Conservation (phyloP, 2,329 filamentous ascomycete genomes). For the Aureobasidium melanogenum region DNA sequence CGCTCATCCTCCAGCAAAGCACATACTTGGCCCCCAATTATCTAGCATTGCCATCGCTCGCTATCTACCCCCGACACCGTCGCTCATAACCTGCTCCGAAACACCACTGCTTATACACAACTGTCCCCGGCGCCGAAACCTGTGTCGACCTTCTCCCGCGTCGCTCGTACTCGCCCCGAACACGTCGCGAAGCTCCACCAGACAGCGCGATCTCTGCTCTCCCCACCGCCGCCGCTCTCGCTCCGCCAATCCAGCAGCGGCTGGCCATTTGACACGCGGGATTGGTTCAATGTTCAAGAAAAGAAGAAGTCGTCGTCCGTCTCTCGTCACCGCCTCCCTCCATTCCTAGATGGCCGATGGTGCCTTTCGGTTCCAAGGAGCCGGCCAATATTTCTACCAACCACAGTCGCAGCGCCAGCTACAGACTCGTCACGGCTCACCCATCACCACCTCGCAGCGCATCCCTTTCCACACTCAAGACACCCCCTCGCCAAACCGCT, state of each 20-base stretch:
- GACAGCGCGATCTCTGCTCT: neutral
- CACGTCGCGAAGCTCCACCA: slow-evolving; percentile 9
- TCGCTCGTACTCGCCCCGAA: neutral
- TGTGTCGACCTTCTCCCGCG: neutral
- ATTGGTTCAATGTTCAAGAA: slow-evolving; percentile 38
- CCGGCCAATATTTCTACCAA: slow-evolving; percentile 51
- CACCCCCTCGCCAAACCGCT: slow-evolving; percentile 50
- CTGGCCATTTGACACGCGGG: slow-evolving; percentile 1
- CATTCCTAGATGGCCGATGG: slow-evolving; percentile 60
- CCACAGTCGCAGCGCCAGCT: slow-evolving; percentile 40
- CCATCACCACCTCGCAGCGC: slow-evolving; percentile 25
- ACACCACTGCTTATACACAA: neutral
- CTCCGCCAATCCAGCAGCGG: slow-evolving; percentile 12
- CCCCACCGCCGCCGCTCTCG: neutral
- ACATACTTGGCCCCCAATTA: slow-evolving; percentile 1
- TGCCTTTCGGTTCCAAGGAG: slow-evolving; percentile 54
- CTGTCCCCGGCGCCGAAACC: neutral
- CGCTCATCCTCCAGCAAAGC: neutral
- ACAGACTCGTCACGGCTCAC: slow-evolving; percentile 39
- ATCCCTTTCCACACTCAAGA: slow-evolving; percentile 37
- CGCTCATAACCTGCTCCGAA: neutral
- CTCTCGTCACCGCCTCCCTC: slow-evolving; percentile 28
- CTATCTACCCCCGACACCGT: neutral
- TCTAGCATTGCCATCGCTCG: slow-evolving; percentile 4
- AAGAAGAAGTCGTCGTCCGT: slow-evolving; percentile 38